These are phyloP conservation scores for Fusarium sp. DNA, from an alignment of 2,329 filamentous ascomycete genomes.

Conservation along the genomic window DNA sequence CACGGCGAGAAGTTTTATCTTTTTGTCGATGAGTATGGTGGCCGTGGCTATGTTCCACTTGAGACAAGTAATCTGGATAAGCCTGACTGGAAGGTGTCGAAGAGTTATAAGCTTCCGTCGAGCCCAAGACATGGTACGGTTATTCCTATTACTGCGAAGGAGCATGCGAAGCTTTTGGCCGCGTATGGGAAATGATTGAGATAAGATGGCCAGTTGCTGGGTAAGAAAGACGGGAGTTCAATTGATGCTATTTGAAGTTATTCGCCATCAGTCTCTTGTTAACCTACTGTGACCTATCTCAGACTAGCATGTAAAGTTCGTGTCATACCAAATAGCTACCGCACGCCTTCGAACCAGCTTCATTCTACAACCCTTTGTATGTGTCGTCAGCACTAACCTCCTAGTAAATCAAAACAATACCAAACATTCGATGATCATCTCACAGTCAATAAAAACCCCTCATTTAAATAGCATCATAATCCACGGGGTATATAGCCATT, in stretches of 20 bases:
- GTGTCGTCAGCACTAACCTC: neutral
- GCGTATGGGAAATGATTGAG: neutral
- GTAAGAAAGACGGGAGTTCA: fast-evolving
- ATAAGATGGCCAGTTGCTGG: too few relatives aligned
- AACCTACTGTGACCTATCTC: neutral
- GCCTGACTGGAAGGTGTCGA: conserved; percentile 62
- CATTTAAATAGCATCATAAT: neutral
- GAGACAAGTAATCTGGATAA: conserved; percentile 64
- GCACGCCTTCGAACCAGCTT: too few relatives aligned
- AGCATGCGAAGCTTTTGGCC: conserved; percentile 23
- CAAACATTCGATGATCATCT: neutral
- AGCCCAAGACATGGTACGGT: conserved; percentile 68
- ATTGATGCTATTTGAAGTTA: neutral
- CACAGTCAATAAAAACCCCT: conserved; percentile 14
- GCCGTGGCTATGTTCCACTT: conserved; percentile 66
- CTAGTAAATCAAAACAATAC: neutral
- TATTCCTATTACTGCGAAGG: conserved; percentile 61
- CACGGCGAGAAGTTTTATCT: conserved; percentile 68
- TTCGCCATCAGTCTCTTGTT: neutral
- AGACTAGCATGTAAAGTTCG: too few relatives aligned
- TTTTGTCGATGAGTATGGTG: conserved; percentile 67
- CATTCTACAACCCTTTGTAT: neutral
- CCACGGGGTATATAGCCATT: conserved; percentile 4
- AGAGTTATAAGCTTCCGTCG: conserved; percentile 60
- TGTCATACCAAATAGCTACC: too few relatives aligned